Conservation (phyloP, 177 flowering plant species). For the Vitis hybrid region DNA sequence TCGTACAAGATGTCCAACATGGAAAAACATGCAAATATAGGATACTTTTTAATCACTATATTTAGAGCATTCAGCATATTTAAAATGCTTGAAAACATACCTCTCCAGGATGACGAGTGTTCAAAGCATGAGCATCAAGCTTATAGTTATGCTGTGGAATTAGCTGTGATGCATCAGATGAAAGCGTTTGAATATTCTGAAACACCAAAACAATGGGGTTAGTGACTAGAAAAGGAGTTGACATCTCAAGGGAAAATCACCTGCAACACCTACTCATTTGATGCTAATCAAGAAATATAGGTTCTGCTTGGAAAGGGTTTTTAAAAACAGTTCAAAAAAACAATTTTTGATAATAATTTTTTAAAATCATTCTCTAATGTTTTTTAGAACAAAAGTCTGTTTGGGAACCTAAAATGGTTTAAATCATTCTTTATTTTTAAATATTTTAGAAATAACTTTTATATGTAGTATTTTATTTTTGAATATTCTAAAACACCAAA, state of each 20-base stretch:
- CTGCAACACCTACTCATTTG: background rate
- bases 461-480: no score
- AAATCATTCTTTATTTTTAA: no score
- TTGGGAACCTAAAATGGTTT: no score
- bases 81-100: slow-evolving; percentile 34
- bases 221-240: background rate
- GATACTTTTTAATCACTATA: background rate
- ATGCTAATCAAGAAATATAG: no score
- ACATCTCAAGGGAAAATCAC: background rate
- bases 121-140: slow-evolving; percentile 90
- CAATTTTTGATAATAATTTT: no score
- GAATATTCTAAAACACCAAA: slow-evolving; percentile 12
- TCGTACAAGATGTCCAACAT: no score
- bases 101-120: slow-evolving; percentile 92
- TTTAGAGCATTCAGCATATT: background rate
- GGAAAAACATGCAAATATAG: no score
- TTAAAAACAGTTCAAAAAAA: no score
- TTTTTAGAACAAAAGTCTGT: no score
- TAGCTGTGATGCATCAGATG: slow-evolving; percentile 76
- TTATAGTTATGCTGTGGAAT: slow-evolving; percentile 97
- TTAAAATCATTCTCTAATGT: no score
- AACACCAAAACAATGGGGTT: slow-evolving; percentile 18
- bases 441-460: no score
- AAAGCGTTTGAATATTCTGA: slow-evolving; percentile 60
- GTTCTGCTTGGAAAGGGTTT: no score